Evolutionary conservation across 306 rosid genomes (phyloP).

Genomic region (Trifolium fragiferum): DNA sequence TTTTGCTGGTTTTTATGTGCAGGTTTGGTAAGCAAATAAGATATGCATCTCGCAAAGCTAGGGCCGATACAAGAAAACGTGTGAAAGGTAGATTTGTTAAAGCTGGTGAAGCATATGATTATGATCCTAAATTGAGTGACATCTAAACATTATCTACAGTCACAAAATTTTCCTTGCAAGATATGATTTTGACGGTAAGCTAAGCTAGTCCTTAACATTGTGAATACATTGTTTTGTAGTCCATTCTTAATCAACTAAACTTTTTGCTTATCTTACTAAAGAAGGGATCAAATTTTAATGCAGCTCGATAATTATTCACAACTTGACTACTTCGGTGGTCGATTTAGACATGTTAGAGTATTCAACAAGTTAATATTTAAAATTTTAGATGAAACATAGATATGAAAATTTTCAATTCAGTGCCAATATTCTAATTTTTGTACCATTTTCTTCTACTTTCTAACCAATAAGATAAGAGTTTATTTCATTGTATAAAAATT

Average conservation of each 20-base stretch:
- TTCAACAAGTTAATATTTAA: constrained; percentile 36
- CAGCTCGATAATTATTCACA: constrained; percentile 26
- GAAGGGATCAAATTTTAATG: constrained; percentile 27
- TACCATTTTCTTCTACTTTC: constrained; percentile 36
- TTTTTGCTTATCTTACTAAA: constrained; percentile 15
- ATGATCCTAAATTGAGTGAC: constrained; percentile 64
- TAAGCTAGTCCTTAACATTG: constrained; percentile 32
- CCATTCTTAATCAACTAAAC: constrained; percentile 5
- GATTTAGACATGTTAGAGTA: constrained; percentile 38
- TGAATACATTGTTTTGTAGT: constrained; percentile 35
- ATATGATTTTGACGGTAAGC: constrained; percentile 43
- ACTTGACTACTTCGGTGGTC: constrained; percentile 31
- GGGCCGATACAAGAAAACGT: constrained; percentile 93
- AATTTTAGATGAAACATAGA: not conserved
- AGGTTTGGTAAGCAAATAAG: constrained; percentile 96
- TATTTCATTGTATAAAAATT: not conserved
- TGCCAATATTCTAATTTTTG: constrained; percentile 1
- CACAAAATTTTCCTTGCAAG: constrained; percentile 38
- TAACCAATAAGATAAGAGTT: constrained; percentile 17
- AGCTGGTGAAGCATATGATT: constrained; percentile 81
- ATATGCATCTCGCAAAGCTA: constrained; percentile 88
- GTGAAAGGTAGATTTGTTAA: constrained; percentile 91
- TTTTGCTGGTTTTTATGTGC: constrained; percentile 42
- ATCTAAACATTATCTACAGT: constrained; percentile 44
- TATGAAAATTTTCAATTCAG: not conserved